Evolutionary conservation across 768 basidiomycete species (phyloP), one percentile per base, ranked within the genome.

Genomic region (Antrodiella citrinella): DNA sequence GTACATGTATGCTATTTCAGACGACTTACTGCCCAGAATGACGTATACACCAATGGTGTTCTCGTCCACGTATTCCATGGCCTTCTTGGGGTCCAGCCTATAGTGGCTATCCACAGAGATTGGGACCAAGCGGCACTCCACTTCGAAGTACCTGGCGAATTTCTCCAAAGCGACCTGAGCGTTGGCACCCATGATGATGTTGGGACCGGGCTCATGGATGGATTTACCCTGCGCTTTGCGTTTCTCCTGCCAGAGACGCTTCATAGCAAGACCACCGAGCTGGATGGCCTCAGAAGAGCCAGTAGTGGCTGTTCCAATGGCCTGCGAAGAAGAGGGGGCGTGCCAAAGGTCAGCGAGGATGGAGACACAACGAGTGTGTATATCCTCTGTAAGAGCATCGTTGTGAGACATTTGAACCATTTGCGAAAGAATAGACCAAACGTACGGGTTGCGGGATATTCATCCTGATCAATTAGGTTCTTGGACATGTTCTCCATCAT

Each of bases 261-360:
- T 86, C 74, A 86, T 76, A 26, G 83, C 82, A 12, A 86, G 69
- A 35, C 83, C 84, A 5, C 81, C 83, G 13, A 86, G 80, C 62
- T 82, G 80, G 60, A 85, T 84, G 3, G 84, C 83, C 64, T 86
- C 83, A 3, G 77, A 82, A 3, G 77, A 79, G 7, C 84, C 84
- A 1, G 82, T 84, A 3, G 84, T 85, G 3, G 83, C 82, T 0
- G 83, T 82, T 1, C 83, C 83, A 43, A 84, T 73, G 1, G 83
- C 81, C 41, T 76, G 61, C 46, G 72, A 67, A 13, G 67, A 59
- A 26, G 73, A 70, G 21, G 78, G 80, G 1, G 79, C 82, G 55
- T 86, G 74, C 83, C 83, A 86, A 26, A 86, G 72, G 59, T 81
- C 70, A 22, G 84, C 78, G 50, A 85, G 72, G 60, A 81, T 80